A percentile compares a stretch with the other conserved stretches of the same genome.
phyloP scores from a whole-genome alignment of 106 monocot genomes.

The Iris macrosiphon region DNA sequence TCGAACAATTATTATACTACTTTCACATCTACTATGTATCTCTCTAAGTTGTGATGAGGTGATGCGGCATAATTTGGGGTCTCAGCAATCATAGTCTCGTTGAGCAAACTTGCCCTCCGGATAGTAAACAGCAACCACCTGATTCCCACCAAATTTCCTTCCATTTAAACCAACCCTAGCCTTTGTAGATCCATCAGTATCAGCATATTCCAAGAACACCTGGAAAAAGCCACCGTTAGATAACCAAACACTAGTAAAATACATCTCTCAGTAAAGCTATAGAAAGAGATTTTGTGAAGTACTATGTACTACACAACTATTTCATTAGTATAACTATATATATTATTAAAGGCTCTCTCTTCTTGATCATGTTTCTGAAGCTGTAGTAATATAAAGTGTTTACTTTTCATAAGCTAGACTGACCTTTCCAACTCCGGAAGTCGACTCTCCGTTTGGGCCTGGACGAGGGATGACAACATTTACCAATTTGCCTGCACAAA shows the following conservation, averaged over 20 bases:
- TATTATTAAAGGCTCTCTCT: no score
- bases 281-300: no score
- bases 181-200: constrained; percentile 37
- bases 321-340: no score
- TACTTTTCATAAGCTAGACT: constrained; percentile 5
- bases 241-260: background rate
- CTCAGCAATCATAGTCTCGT: constrained; percentile 38
- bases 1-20: no score
- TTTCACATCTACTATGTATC: no score
- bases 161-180: constrained; percentile 42
- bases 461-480: constrained; percentile 86
- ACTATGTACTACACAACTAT: no score
- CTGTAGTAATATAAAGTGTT: no score
- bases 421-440: constrained; percentile 82
- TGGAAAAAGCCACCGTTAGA: constrained; percentile 1
- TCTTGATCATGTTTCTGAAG: no score
- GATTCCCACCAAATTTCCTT: constrained; percentile 54
- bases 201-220: constrained; percentile 61
- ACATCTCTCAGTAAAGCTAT: no score
- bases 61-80: no score
- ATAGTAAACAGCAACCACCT: constrained; percentile 48
- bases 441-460: constrained; percentile 36
- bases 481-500: constrained; percentile 60
- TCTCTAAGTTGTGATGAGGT: no score
- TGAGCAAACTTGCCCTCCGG: constrained; percentile 51